A percentile compares a stretch with the other conserved stretches of the same genome.
Conservation (phyloP, 2,329 filamentous ascomycete genomes). For the Pseudopithomyces maydicus region DNA sequence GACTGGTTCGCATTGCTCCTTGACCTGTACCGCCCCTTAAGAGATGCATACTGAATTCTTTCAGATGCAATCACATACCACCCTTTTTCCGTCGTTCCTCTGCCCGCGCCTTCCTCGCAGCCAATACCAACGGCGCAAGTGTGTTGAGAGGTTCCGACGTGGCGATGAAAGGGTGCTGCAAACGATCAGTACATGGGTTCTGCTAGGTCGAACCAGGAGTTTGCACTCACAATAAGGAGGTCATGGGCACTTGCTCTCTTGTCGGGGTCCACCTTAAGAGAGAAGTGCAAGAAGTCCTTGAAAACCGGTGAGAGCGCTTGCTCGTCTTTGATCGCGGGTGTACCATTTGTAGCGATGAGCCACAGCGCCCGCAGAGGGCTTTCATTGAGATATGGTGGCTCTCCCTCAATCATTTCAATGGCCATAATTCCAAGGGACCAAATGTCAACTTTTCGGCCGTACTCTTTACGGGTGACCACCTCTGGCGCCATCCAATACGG, state of each 20-base stretch:
- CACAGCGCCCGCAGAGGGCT: constrained; percentile 91
- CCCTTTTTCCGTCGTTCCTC: constrained; percentile 68
- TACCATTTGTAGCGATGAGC: constrained; percentile 96
- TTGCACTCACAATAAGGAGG: constrained; percentile 76
- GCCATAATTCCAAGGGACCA: constrained; percentile 99
- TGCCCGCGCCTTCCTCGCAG: constrained; percentile 81
- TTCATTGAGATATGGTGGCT: constrained; percentile 95
- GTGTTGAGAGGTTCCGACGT: constrained; percentile 63
- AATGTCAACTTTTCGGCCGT: constrained; percentile 97
- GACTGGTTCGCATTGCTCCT: constrained; percentile 22
- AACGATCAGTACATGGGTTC: constrained; percentile 16
- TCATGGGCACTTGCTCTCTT: constrained; percentile 96
- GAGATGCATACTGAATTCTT: constrained; percentile 29
- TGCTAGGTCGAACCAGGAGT: not conserved
- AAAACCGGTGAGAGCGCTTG: constrained; percentile 80
- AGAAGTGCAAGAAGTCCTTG: constrained; percentile 89
- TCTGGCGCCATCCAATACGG: constrained; percentile 99
- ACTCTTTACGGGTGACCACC: constrained; percentile 96
- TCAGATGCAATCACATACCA: constrained; percentile 40
- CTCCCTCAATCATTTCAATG: constrained; percentile 99
- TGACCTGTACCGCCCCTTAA: constrained; percentile 24
- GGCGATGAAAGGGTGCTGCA: constrained; percentile 56
- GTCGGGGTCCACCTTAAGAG: constrained; percentile 94
- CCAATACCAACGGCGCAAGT: constrained; percentile 83
- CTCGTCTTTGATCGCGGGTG: constrained; percentile 92